These are phyloP conservation scores for Aspergillus ochraceus DNA, from an alignment of 2,329 filamentous ascomycete species.

Conservation along the genomic window DNA sequence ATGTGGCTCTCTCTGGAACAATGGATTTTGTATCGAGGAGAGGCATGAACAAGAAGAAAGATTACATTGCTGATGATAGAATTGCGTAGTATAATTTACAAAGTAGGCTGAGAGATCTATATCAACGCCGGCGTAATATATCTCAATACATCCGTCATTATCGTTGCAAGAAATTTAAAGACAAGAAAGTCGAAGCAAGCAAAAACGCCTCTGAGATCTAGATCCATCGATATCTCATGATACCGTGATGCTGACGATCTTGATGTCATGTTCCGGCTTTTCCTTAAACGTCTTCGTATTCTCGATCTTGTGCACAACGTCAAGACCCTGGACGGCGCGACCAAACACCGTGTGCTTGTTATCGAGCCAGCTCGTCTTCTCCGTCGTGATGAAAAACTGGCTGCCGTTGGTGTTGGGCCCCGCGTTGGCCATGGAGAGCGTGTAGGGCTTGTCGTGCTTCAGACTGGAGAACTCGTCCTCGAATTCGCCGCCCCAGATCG, in stretches of 20 bases:
- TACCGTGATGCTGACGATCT: constrained; percentile 79
- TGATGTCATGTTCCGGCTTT: constrained; percentile 95
- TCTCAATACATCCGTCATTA: background rate
- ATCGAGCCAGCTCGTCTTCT: constrained; percentile 95
- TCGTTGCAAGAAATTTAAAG: background rate
- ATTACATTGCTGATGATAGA: background rate
- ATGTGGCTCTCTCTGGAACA: background rate
- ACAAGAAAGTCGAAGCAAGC: background rate
- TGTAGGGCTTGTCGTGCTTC: constrained; percentile 94
- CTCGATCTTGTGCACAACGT: constrained; percentile 95
- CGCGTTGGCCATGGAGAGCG: constrained; percentile 95
- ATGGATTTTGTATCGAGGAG: background rate
- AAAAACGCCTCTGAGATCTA: background rate
- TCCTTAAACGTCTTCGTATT: constrained; percentile 84
- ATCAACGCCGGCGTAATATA: background rate
- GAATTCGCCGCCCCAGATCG: constrained; percentile 90
- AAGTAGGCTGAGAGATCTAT: background rate
- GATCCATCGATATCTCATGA: constrained; percentile 16
- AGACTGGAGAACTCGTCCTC: constrained; percentile 90
- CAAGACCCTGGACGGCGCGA: constrained; percentile 81
- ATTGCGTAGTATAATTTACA: background rate
- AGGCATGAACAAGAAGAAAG: background rate
- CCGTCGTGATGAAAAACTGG: constrained; percentile 98
- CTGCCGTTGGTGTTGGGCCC: constrained; percentile 93
- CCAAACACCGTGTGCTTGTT: constrained; percentile 97